Evolutionary conservation across 345 rosid species (phyloP), one percentile per base, ranked within the genome.

Genomic region (Combretum micranthum): DNA sequence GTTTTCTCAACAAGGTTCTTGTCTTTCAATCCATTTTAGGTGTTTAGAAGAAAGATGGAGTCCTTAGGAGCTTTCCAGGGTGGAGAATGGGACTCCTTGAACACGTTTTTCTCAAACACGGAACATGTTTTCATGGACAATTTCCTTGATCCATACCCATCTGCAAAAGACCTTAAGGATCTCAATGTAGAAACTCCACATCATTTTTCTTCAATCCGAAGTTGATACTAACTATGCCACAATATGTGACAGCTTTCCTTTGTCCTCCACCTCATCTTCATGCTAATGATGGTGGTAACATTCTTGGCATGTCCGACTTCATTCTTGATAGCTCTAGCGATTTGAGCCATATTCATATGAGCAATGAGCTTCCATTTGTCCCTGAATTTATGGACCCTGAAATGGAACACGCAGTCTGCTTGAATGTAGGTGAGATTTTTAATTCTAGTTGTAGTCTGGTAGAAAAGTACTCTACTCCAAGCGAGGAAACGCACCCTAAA

Each of bases 21-120:
- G 8, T 18, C 18, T 52, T 12, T 17, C 42, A n/a, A 6, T 52
- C 18, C 25, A 13, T 18, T 52, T 13, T 10, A 17, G 12, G 26
- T 51, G 32, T 4, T 54, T 44, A 32, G 57, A 13, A 46, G 52
- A 10, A 17, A 59, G 47, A 79, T 70, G 82, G 78, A 82, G 70
- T 15, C 69, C 19, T 8, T 65, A 3, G 80, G 74, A 65, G 72
- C 73, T 51, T 74, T 70, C 65, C 76, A 74, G 61, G 73, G 64
- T 42, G 80, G 66, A 47, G 80, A 79, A 53, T 81, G 80, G 81
- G 81, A 81, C 52, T 64, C 61, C 21, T 53, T 81, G 44, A 54
- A 65, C 80, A 55, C 67, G 64, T 61, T 78, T 56, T 69, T 71
- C 57, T 60, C 64, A 62, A 25, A 42, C 37, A 73, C 69, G 52